Percentiles rank a stretch among this genome's conserved stretches.
Conservation (phyloP, 805 yeast species). For the Lipomyces yamanashiensis region DNA sequence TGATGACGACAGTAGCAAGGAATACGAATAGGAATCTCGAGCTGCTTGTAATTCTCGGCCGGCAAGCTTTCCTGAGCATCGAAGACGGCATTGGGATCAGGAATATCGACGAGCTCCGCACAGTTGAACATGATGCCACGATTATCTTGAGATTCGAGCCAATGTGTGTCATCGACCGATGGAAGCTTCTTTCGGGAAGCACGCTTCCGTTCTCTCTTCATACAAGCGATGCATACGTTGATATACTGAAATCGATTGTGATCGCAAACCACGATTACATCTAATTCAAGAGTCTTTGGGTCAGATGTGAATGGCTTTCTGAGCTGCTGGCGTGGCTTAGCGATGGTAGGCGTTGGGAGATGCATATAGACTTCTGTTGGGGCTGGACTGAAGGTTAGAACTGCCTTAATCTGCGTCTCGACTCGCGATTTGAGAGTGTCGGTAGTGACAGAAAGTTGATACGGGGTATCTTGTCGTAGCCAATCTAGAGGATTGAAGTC, state of each 20-base stretch:
- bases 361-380: conserved; percentile 76
- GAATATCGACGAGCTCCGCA: conserved; percentile 71
- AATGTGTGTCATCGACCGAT: conserved; percentile 74
- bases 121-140: conserved; percentile 90
- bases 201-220: conserved; percentile 89
- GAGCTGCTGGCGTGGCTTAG: conserved; percentile 82
- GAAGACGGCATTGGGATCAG: conserved; percentile 47
- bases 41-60: conserved; percentile 41
- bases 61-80: conserved; percentile 20
- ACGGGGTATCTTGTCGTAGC: conserved; percentile 40
- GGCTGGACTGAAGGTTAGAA: conserved; percentile 70
- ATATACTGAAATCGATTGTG: conserved; percentile 54
- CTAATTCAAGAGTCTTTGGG: conserved; percentile 53
- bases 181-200: conserved; percentile 90
- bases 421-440: conserved; percentile 86
- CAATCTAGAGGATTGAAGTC: conserved; percentile 35
- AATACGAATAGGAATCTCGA: conserved; percentile 70
- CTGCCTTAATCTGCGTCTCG: conserved; percentile 90
- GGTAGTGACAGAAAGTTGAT: conserved; percentile 51
- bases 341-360: conserved; percentile 83
- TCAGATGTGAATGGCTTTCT: conserved; percentile 42
- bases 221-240: conserved; percentile 84
- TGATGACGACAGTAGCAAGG: conserved; percentile 98
- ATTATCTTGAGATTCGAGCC: conserved; percentile 74
- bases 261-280: conserved; percentile 75